A percentile compares a stretch with the other conserved stretches of the same genome.
Conservation (phyloP, 2,329 filamentous ascomycete genomes). For the Colletotrichum navitas region DNA sequence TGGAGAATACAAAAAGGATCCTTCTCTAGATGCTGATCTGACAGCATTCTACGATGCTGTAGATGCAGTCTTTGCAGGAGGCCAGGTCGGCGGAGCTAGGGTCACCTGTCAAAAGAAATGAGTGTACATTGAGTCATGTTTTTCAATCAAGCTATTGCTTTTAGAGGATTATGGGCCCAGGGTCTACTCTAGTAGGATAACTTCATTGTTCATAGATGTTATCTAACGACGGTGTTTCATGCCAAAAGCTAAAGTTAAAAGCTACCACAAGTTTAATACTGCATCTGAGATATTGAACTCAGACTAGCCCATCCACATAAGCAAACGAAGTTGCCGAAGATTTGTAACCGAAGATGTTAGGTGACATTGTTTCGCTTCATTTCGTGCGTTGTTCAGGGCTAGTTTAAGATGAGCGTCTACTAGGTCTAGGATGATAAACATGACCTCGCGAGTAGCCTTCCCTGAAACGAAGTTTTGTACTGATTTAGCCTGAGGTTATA, state of each 20-base stretch:
- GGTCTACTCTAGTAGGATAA: not conserved
- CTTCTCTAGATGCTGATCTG: conserved; percentile 26
- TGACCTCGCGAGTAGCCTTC: not conserved
- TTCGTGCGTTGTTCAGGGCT: no score
- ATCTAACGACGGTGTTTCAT: no score
- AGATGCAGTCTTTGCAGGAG: conserved; percentile 38
- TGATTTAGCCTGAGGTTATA: no score
- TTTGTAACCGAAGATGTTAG: no score
- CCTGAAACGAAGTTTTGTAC: not conserved
- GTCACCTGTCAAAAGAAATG: conserved; percentile 36
- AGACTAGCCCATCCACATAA: not conserved
- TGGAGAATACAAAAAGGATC: conserved; percentile 31
- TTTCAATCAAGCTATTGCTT: not conserved
- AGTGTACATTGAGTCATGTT: not conserved
- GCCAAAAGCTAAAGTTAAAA: not conserved
- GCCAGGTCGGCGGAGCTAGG: conserved; percentile 39
- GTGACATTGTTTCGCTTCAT: no score
- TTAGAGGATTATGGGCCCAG: not conserved
- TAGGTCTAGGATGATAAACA: not conserved
- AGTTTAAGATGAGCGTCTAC: not conserved
- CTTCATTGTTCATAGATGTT: not conserved
- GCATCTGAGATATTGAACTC: not conserved
- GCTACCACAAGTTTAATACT: no score
- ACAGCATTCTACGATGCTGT: conserved; percentile 41
- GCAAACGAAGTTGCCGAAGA: not conserved